These are phyloP conservation scores for Parietaria judaica DNA, from an alignment of 306 rosid genomes.

Conservation along the genomic window DNA sequence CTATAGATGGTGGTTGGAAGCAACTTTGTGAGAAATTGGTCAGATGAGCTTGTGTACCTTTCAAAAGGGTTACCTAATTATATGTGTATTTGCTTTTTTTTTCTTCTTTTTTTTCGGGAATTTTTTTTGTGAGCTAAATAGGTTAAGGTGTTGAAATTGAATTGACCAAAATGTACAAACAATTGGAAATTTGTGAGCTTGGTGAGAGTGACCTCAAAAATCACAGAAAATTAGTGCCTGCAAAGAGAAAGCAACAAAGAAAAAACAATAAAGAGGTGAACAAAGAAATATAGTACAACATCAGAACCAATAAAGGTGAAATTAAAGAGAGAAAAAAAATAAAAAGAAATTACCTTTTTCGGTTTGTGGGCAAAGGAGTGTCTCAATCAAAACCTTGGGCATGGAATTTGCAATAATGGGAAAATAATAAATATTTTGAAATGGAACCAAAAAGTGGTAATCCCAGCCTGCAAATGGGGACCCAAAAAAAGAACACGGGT, in stretches of 20 bases:
- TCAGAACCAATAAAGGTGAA: constrained; percentile 42
- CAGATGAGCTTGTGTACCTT: constrained; percentile 29
- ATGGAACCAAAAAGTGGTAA: constrained; percentile 20
- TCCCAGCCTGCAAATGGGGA: constrained; percentile 65
- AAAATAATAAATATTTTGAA: background rate
- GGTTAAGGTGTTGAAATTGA: constrained; percentile 24
- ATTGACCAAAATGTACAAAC: constrained; percentile 42
- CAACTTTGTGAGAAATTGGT: constrained; percentile 29
- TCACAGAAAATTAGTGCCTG: constrained; percentile 47
- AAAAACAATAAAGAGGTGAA: constrained; percentile 42
- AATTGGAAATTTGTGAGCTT: constrained; percentile 32
- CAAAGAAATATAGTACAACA: constrained; percentile 36
- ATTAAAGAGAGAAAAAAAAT: constrained; percentile 12
- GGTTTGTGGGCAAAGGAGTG: constrained; percentile 79
- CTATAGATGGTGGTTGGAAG: constrained; percentile 21
- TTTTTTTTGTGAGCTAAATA: constrained; percentile 2
- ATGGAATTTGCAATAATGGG: constrained; percentile 7
- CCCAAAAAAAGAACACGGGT: constrained; percentile 36
- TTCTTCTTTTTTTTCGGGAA: constrained; percentile 2
- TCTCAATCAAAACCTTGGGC: constrained; percentile 53
- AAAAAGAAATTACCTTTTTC: constrained; percentile 67
- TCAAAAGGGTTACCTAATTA: constrained; percentile 39
- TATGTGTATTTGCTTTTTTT: background rate
- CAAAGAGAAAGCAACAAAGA: constrained; percentile 31
- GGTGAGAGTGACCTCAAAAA: constrained; percentile 28